These are phyloP conservation scores for Thalassiosira hispida DNA, from an alignment of 352 stramenopile genomes.

Conservation along the genomic window DNA sequence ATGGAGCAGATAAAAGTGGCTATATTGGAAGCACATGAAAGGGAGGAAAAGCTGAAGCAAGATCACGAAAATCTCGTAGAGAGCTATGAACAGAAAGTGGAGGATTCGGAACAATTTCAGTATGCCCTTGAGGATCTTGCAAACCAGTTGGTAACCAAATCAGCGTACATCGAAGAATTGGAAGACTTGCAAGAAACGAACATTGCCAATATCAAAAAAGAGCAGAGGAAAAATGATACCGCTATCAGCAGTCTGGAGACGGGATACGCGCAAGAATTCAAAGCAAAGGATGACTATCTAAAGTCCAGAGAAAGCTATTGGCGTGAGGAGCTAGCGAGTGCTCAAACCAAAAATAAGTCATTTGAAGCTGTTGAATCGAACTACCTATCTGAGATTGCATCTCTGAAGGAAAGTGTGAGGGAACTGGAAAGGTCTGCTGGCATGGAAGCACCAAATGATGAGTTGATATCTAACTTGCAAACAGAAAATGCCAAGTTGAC, in stretches of 20 bases:
- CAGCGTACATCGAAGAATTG: constrained; percentile 16
- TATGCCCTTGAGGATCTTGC: constrained; percentile 24
- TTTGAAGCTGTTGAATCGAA: constrained; percentile 20
- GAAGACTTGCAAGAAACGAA: constrained; percentile 16
- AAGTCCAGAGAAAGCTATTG: constrained; percentile 16
- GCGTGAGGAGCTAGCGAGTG: constrained; percentile 4
- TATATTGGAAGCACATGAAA: constrained; percentile 11
- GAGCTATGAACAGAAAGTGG: constrained; percentile 14
- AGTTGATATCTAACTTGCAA: constrained; percentile 1
- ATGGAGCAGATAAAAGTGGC: constrained; percentile 13
- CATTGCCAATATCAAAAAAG: constrained; percentile 2
- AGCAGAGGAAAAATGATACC: constrained; percentile 11
- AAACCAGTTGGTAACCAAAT: constrained; percentile 14
- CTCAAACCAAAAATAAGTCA: constrained; percentile 6
- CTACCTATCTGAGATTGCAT: constrained; percentile 13
- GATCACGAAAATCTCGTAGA: constrained; percentile 13
- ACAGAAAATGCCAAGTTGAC: constrained; percentile 23
- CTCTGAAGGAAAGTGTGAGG: not conserved
- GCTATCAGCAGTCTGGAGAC: constrained; percentile 4
- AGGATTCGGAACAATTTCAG: constrained; percentile 22
- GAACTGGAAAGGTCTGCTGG: not conserved
- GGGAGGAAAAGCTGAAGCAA: constrained; percentile 17
- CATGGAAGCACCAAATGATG: constrained; percentile 8
- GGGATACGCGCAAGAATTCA: constrained; percentile 8
- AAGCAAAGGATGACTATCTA: constrained; percentile 15